A percentile compares a stretch with the other conserved stretches of the same genome.
Evolutionary conservation across 148 eudicot species (phyloP).

Genomic region (Chenopodium quinoa): DNA sequence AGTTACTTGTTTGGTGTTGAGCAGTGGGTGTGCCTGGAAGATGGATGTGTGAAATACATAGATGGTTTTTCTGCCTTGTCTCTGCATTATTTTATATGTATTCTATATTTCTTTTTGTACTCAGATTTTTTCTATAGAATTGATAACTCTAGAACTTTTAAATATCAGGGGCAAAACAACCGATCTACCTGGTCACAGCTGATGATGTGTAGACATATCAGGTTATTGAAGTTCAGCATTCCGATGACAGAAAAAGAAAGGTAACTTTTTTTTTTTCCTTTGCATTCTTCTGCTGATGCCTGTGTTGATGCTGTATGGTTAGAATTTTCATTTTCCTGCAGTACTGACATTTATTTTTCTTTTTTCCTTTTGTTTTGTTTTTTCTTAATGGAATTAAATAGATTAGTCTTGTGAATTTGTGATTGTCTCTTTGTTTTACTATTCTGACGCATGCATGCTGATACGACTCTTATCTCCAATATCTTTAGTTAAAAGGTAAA

Average conservation of each 20-base stretch:
- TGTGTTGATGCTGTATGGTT: background rate
- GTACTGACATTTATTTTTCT: background rate
- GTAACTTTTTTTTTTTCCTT: constrained; percentile 30
- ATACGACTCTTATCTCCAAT: too few relatives aligned
- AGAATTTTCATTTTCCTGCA: background rate
- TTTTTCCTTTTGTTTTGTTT: background rate
- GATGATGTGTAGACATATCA: constrained; percentile 81
- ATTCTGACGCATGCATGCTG: too few relatives aligned
- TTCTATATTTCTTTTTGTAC: background rate
- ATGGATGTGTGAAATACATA: constrained; percentile 86
- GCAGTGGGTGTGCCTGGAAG: constrained; percentile 96
- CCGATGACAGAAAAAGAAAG: constrained; percentile 88
- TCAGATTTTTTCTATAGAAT: background rate
- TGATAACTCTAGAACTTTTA: constrained; percentile 17
- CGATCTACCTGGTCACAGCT: constrained; percentile 79
- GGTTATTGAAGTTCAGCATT: constrained; percentile 92
- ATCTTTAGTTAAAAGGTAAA: too few relatives aligned
- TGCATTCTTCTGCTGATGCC: background rate
- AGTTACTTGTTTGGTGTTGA: constrained; percentile 25
- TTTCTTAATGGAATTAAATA: background rate
- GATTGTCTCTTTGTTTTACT: too few relatives aligned
- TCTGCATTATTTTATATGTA: background rate
- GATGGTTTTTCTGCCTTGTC: constrained; percentile 53
- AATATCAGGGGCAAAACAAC: constrained; percentile 84
- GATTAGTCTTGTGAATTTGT: too few relatives aligned